Base-by-base conservation (phyloP, 495 filamentous ascomycete genomes). In the Tetracladium marchalianum region DNA sequence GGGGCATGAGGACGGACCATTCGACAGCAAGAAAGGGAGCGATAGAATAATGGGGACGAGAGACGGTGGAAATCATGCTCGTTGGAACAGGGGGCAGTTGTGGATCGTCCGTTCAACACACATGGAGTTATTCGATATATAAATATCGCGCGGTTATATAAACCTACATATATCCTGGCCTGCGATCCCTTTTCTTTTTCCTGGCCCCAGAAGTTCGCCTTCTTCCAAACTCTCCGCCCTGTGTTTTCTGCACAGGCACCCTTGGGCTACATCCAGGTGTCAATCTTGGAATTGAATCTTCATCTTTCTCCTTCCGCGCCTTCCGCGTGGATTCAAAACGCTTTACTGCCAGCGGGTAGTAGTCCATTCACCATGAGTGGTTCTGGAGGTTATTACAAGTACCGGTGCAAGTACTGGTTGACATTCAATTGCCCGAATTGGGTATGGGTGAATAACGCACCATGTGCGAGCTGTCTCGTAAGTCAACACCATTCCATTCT, bases 331-430 rank as follows among this genome's bases (percentile, higher is more conserved):
- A 45, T 41, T 27, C 32, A 16, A 57, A 57, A 57, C 54, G 54
- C 56, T 59, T 59, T 54, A 54, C 56, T 59, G 39, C 50, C 56
- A 57, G 54, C 57, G 54, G 57, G 57, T 54, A 57, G 51, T 57
- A 52, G 49, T 44, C 53, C 49, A 39, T 16, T 45, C 60, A 71
- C 38, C 36, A 79, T 77, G 73, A 74, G 71, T 51, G 70, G 73
- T 35, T 67, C 71, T 52, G 72, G 71, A 47, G 76, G 77, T 44
- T 79, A 67, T 52, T 79, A 77, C 58, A 76, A 71, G 63, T 80
- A 73, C 56, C 67, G 72, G 18, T 81, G 77, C 72, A 81, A 78
- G 57, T 66, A 78, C 62, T 80, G 72, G 48, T 67, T 68, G 45
- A 71, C 68, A 10, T 63, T 76, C 54, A 68, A 79, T 56, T 81